phyloP scores from a whole-genome alignment of 2,329 filamentous ascomycete genomes.

The Aspergillus brunneoviolaceus region DNA sequence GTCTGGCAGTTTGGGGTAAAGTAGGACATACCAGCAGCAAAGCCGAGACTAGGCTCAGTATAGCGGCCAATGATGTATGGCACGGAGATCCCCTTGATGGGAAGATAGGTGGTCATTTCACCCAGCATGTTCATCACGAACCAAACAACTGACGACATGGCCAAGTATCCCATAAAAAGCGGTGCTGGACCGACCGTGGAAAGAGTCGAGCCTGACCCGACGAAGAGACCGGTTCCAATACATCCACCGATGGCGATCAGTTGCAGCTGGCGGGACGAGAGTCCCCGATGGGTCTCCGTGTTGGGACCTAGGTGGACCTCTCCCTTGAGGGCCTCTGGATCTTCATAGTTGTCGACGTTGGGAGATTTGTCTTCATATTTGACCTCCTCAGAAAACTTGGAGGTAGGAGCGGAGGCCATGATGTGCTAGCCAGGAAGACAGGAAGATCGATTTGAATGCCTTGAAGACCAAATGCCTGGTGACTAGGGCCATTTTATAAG shows the following conservation, averaged over 20 bases:
- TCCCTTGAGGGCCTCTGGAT: constrained; percentile 11
- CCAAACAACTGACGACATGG: constrained; percentile 40
- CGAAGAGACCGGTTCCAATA: constrained; percentile 53
- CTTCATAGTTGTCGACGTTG: constrained; percentile 8
- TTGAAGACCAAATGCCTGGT: background rate
- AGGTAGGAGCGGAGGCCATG: constrained; percentile 10
- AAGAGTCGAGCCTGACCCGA: constrained; percentile 51
- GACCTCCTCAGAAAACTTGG: constrained; percentile 14
- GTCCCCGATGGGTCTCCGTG: constrained; percentile 31
- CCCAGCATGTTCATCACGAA: constrained; percentile 49
- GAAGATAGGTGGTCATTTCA: constrained; percentile 60
- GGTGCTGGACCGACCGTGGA: constrained; percentile 49
- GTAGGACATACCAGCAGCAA: constrained; percentile 38
- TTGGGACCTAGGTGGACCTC: constrained; percentile 7
- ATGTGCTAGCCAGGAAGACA: background rate
- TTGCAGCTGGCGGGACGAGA: constrained; percentile 42
- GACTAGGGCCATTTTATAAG: background rate
- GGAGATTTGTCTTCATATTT: constrained; percentile 4
- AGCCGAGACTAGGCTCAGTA: constrained; percentile 58
- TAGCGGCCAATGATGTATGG: constrained; percentile 57
- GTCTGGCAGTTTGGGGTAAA: too few species aligned
- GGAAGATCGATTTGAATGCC: background rate
- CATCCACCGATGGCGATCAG: constrained; percentile 43
- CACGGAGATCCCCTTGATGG: constrained; percentile 53
- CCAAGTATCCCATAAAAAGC: constrained; percentile 39